Evolutionary conservation across 352 stramenopile species (phyloP).

Genomic region (Phytophthora pistaciae): DNA sequence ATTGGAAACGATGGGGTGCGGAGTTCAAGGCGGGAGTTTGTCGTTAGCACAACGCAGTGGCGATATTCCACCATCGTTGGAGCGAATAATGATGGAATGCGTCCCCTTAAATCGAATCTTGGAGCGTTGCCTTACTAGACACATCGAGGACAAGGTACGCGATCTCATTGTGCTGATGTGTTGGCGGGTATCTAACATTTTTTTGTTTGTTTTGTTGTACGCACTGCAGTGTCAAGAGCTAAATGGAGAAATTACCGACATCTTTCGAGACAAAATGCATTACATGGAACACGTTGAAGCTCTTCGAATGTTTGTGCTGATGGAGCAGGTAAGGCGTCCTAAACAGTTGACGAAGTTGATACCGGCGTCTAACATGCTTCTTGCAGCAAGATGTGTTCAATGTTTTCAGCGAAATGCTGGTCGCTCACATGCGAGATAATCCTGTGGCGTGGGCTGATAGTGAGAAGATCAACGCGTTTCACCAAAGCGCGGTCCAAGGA

Average conservation of each 20-base stretch:
- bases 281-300: constrained; percentile 63
- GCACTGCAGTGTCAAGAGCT: constrained; percentile 50
- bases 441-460: constrained; percentile 66
- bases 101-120: constrained; percentile 51
- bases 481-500: constrained; percentile 62
- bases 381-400: constrained; percentile 77
- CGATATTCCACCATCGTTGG: not conserved
- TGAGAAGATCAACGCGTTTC: constrained; percentile 61
- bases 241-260: constrained; percentile 56
- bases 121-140: constrained; percentile 40
- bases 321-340: constrained; percentile 62
- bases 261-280: constrained; percentile 61
- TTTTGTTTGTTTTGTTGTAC: not conserved
- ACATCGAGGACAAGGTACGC: constrained; percentile 44
- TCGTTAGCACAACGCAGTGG: constrained; percentile 4
- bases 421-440: constrained; percentile 64
- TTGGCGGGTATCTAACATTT: not conserved
- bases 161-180: not conserved
- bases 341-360: not conserved
- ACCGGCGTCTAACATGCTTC: constrained; percentile 2
- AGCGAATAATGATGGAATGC: constrained; percentile 31
- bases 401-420: constrained; percentile 51
- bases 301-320: constrained; percentile 72
- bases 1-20: constrained; percentile 24
- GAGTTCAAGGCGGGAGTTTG: not conserved